These are phyloP conservation scores for Conoideocrella luteorostrata DNA, from an alignment of 2,329 filamentous ascomycete species.

Conservation along the genomic window DNA sequence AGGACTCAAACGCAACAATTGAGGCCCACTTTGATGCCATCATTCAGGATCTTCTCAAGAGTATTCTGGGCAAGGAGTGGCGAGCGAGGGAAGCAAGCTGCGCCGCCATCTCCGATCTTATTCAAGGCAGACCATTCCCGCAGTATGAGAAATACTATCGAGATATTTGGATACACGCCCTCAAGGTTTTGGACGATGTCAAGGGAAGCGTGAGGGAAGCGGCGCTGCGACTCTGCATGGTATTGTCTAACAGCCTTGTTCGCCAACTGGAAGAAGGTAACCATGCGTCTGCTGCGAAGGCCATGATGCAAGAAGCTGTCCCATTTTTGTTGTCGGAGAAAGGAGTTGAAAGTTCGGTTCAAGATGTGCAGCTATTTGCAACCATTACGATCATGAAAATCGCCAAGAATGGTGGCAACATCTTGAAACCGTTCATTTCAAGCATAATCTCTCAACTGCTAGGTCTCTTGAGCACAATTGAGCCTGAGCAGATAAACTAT, in stretches of 20 bases:
- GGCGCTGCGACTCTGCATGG: conserved; percentile 75
- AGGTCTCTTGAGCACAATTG: conserved; percentile 76
- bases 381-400: conserved; percentile 80
- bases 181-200: conserved; percentile 93
- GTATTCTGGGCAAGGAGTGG: conserved; percentile 88
- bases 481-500: conserved; percentile 86
- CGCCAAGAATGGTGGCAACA: conserved; percentile 78
- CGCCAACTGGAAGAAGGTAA: conserved; percentile 77
- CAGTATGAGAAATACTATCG: conserved; percentile 81
- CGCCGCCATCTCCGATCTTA: conserved; percentile 77
- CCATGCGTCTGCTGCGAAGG: conserved; percentile 60
- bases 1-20: conserved; percentile 71
- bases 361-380: conserved; percentile 82
- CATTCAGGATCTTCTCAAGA: conserved; percentile 78
- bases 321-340: conserved; percentile 87
- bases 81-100: conserved; percentile 88
- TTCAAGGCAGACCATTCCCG: conserved; percentile 69
- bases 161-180: conserved; percentile 76
- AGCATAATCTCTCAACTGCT: conserved; percentile 76
- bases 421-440: conserved; percentile 73
- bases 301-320: conserved; percentile 79
- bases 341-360: conserved; percentile 79
- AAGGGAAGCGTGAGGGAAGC: conserved; percentile 82
- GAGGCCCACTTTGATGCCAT: conserved; percentile 82
- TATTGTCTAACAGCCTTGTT: conserved; percentile 77